A percentile compares a stretch with the other conserved stretches of the same genome.
Conservation (phyloP, 1,139 yeast species). For the Candida labiduridarum region DNA sequence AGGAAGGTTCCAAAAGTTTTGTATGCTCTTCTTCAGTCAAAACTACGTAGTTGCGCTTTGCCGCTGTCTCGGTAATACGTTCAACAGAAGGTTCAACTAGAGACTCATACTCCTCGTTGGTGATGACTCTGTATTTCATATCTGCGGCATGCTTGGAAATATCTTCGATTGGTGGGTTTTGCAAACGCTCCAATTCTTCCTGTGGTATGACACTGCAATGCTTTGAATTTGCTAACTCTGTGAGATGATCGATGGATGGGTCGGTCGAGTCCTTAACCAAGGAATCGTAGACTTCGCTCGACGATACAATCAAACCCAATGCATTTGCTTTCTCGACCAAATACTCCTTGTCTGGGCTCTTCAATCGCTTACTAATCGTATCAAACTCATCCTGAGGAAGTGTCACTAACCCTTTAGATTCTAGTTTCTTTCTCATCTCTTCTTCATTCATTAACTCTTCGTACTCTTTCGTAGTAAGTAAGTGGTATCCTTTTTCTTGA, state of each 20-base stretch:
- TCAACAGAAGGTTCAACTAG: constrained; percentile 25
- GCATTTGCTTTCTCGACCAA: constrained; percentile 34
- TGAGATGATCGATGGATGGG: constrained; percentile 28
- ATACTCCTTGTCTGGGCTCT: constrained; percentile 31
- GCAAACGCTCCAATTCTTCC: constrained; percentile 14
- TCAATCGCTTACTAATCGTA: constrained; percentile 17
- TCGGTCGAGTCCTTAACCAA: constrained; percentile 24
- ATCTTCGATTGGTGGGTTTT: constrained; percentile 10
- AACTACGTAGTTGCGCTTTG: constrained; percentile 14
- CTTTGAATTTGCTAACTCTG: constrained; percentile 27
- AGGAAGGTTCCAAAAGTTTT: constrained; percentile 21
- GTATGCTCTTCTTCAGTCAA: constrained; percentile 20
- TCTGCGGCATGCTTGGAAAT: constrained; percentile 16
- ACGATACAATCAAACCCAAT: constrained; percentile 33
- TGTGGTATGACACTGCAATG: constrained; percentile 11
- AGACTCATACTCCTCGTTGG: constrained; percentile 17
- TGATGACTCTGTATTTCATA: constrained; percentile 17
- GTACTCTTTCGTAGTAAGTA: constrained; percentile 30
- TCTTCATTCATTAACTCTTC: constrained; percentile 32
- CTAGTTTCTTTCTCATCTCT: constrained; percentile 35
- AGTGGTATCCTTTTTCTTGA: constrained; percentile 29
- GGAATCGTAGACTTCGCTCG: constrained; percentile 32
- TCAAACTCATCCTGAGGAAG: constrained; percentile 28
- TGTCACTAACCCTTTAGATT: constrained; percentile 36
- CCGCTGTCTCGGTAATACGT: constrained; percentile 22